These are phyloP conservation scores for Teunomyces atbi DNA, from an alignment of 805 yeast species.

Conservation along the genomic window DNA sequence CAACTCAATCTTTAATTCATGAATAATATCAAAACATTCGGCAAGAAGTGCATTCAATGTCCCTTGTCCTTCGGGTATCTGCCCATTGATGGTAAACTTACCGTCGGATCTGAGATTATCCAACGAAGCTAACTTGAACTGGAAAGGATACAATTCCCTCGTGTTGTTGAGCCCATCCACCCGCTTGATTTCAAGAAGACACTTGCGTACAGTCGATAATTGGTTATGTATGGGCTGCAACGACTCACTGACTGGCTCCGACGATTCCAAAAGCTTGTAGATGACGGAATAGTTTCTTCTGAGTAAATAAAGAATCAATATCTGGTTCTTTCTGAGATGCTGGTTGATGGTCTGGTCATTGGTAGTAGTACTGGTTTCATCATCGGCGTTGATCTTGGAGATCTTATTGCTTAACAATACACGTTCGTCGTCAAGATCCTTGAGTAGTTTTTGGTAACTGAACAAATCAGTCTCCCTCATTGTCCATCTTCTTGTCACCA, in stretches of 20 bases:
- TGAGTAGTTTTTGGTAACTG: constrained; percentile 71
- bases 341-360: constrained; percentile 1
- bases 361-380: constrained; percentile 3
- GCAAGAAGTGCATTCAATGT: constrained; percentile 86
- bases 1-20: constrained; percentile 84
- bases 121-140: constrained; percentile 85
- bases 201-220: constrained; percentile 84
- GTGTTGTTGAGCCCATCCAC: constrained; percentile 88
- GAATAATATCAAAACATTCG: constrained; percentile 90
- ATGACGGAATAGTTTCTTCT: constrained; percentile 90
- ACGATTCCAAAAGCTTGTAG: constrained; percentile 82
- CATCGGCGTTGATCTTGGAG: constrained; percentile 47
- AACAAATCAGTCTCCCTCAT: constrained; percentile 93
- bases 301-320: constrained; percentile 67
- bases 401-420: constrained; percentile 37
- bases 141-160: constrained; percentile 93
- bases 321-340: constrained; percentile 28
- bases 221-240: constrained; percentile 93
- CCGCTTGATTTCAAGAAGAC: constrained; percentile 84
- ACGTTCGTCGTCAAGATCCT: constrained; percentile 70
- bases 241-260: constrained; percentile 95
- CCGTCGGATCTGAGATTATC: constrained; percentile 90
- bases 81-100: constrained; percentile 81
- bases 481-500: constrained; percentile 96
- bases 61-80: constrained; percentile 98